phyloP scores from a whole-genome alignment of 352 stramenopile genomes.

The Phytophthora sansomeana region DNA sequence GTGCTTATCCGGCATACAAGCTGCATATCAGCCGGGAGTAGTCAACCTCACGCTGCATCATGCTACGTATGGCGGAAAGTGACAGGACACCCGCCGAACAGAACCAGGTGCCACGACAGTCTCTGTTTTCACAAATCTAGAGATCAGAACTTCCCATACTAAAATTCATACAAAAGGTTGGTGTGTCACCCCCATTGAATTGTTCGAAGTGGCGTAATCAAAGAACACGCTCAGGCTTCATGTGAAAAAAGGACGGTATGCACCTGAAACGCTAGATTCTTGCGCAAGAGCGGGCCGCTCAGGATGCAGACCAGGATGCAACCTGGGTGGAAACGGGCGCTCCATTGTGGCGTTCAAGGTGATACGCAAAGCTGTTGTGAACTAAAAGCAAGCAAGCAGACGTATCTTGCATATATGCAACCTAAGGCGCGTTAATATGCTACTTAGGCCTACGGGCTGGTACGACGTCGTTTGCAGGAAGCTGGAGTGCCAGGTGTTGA shows the following conservation, averaged over 20 bases:
- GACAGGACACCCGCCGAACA: slow-evolving; percentile 1
- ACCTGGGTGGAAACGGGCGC: too few species aligned
- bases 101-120: neutral
- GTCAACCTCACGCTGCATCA: neutral
- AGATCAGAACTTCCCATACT: slow-evolving; percentile 6
- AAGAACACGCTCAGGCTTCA: too few species aligned
- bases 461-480: neutral
- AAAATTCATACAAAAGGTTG: neutral
- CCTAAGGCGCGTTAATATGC: slow-evolving; percentile 1
- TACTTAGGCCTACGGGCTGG: neutral
- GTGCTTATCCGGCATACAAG: neutral
- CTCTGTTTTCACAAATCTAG: slow-evolving; percentile 1
- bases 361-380: too few species aligned
- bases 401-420: too few species aligned
- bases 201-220: neutral
- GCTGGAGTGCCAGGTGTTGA: neutral
- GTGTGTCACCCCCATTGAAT: slow-evolving; percentile 7
- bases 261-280: too few species aligned
- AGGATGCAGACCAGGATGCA: too few species aligned
- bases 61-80: neutral
- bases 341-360: too few species aligned
- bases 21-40: neutral
- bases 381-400: too few species aligned
- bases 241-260: too few species aligned
- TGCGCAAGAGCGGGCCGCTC: too few species aligned